These are phyloP conservation scores for Daldinia decipiens DNA, from an alignment of 495 filamentous ascomycete species.

Conservation along the genomic window DNA sequence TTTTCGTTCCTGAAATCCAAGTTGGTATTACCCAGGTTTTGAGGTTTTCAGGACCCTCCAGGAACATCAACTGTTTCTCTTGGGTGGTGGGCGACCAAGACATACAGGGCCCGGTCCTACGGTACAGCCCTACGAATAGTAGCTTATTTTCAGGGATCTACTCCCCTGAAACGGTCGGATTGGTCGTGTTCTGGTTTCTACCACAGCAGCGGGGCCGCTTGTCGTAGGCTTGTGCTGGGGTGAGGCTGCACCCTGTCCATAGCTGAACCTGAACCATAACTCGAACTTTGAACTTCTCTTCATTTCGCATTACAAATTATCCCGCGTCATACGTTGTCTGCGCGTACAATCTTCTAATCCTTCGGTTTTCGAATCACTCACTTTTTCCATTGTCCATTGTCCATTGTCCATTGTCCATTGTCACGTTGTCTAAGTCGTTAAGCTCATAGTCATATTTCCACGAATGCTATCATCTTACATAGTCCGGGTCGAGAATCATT, in stretches of 20 bases:
- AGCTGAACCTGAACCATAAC: slow-evolving; percentile 33
- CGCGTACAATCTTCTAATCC: slow-evolving; percentile 1
- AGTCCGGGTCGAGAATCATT: background rate
- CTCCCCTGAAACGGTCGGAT: slow-evolving; percentile 39
- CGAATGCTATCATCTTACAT: background rate
- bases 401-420: background rate
- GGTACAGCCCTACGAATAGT: slow-evolving; percentile 46
- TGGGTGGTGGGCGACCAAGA: slow-evolving; percentile 42
- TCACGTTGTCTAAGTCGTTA: background rate
- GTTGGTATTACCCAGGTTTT: slow-evolving; percentile 6
- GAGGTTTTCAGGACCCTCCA: slow-evolving; percentile 2
- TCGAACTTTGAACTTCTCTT: slow-evolving; percentile 35
- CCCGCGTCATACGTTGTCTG: slow-evolving; percentile 6
- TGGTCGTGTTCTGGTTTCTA: slow-evolving; percentile 35
- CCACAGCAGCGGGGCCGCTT: slow-evolving; percentile 23
- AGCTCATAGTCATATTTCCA: background rate
- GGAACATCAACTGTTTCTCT: slow-evolving; percentile 5
- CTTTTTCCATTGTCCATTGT: background rate
- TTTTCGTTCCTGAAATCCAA: slow-evolving; percentile 6
- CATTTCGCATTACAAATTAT: slow-evolving; percentile 35
- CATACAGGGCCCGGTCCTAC: slow-evolving; percentile 41
- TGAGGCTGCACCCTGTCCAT: slow-evolving; percentile 38
- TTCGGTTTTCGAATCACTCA: slow-evolving; percentile 11
- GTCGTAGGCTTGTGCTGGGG: slow-evolving; percentile 30
- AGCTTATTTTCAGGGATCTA: slow-evolving; percentile 39